Evolutionary conservation across 1,284 basidiomycete species (phyloP).

Genomic region (Veloporphyrellus conicus): DNA sequence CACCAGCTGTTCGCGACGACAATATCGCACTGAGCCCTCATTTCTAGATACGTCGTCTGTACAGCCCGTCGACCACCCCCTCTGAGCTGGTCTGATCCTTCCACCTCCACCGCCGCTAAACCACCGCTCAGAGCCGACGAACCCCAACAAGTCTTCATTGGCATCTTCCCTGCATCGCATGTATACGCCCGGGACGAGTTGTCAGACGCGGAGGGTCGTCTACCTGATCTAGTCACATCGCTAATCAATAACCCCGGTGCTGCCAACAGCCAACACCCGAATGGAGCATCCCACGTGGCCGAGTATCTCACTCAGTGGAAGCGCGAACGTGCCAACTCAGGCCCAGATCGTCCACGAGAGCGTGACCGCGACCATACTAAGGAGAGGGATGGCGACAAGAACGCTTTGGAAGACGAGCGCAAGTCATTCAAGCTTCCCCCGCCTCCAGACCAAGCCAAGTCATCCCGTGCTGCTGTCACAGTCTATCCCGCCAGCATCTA

Average conservation of each 20-base stretch:
- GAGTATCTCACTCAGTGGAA: constrained; percentile 43
- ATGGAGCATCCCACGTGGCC: constrained; percentile 37
- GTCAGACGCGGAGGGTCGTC: constrained; percentile 82
- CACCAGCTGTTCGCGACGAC: constrained; percentile 5
- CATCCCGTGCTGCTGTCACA: constrained; percentile 62
- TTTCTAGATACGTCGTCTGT: constrained; percentile 81
- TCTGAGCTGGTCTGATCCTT: constrained; percentile 61
- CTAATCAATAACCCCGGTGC: constrained; percentile 37
- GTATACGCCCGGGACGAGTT: constrained; percentile 87
- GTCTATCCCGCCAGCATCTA: constrained; percentile 67
- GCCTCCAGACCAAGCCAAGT: constrained; percentile 67
- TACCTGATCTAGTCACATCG: constrained; percentile 64
- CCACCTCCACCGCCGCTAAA: constrained; percentile 40
- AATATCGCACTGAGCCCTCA: constrained; percentile 6
- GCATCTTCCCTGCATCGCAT: constrained; percentile 91
- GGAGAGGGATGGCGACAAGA: constrained; percentile 63
- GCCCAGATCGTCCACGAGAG: constrained; percentile 39
- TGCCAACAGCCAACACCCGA: constrained; percentile 29
- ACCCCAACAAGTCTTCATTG: constrained; percentile 86
- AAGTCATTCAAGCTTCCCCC: constrained; percentile 69
- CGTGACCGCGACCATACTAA: constrained; percentile 56
- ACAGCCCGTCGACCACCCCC: constrained; percentile 64
- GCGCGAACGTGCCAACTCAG: constrained; percentile 45
- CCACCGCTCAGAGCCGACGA: constrained; percentile 57
- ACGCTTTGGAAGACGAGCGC: constrained; percentile 38